Evolutionary conservation across 495 filamentous ascomycete species (phyloP).

Genomic region (Halenospora varia): DNA sequence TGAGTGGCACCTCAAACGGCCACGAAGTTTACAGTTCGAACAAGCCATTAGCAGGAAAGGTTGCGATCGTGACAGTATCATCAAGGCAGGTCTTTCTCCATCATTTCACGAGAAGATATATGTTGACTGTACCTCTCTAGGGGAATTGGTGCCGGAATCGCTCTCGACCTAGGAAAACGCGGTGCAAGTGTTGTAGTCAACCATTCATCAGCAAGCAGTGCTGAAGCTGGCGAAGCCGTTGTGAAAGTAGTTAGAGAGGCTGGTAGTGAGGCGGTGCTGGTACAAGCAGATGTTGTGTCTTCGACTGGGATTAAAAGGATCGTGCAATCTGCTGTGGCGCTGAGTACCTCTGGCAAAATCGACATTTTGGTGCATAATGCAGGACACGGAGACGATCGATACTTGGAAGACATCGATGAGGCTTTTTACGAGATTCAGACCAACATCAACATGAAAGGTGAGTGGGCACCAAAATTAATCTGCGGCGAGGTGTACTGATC

Average conservation of each 20-base stretch:
- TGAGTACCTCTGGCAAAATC: slow-evolving; percentile 54
- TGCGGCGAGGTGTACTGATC: neutral
- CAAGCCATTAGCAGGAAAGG: too few species aligned
- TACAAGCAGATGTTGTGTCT: slow-evolving; percentile 36
- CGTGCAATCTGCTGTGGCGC: slow-evolving; percentile 49
- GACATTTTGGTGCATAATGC: slow-evolving; percentile 63
- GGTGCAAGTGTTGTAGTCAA: slow-evolving; percentile 59
- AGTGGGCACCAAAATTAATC: slow-evolving; percentile 14
- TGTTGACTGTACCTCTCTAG: too few species aligned
- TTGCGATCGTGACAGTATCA: too few species aligned
- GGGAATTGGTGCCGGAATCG: slow-evolving; percentile 59
- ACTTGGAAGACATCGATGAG: slow-evolving; percentile 52
- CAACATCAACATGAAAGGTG: slow-evolving; percentile 56
- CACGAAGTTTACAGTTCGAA: too few species aligned
- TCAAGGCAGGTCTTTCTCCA: too few species aligned
- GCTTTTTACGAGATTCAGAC: slow-evolving; percentile 46
- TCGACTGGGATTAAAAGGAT: slow-evolving; percentile 48
- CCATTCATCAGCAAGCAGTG: slow-evolving; percentile 23
- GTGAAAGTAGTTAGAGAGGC: slow-evolving; percentile 35
- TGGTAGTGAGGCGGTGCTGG: slow-evolving; percentile 57
- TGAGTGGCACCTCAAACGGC: too few species aligned
- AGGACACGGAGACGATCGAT: slow-evolving; percentile 44
- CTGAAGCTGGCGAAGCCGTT: neutral
- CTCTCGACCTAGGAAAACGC: slow-evolving; percentile 49
- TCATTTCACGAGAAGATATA: too few species aligned